Conservation (phyloP, 2,329 filamentous ascomycete genomes). For the Colletotrichum shisoi region DNA sequence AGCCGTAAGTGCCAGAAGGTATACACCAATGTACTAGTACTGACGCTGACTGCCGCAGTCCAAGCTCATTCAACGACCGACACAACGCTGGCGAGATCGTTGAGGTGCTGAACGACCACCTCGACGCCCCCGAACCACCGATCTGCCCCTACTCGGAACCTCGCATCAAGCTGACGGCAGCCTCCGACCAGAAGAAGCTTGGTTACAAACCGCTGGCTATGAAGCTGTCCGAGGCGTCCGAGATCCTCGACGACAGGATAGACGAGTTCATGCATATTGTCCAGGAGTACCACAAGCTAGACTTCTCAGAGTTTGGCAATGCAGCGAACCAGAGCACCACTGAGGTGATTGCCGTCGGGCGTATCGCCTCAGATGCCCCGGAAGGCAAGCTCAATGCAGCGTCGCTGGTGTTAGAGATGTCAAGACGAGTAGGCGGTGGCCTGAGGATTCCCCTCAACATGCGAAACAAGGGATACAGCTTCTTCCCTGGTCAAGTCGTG, state of each 20-base stretch:
- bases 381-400: conserved; percentile 87
- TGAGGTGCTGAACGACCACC: conserved; percentile 82
- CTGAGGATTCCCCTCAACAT: conserved; percentile 82
- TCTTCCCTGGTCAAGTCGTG: conserved; percentile 95
- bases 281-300: conserved; percentile 76
- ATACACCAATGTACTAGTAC: background rate
- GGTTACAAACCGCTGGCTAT: conserved; percentile 92
- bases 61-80: conserved; percentile 77
- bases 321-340: conserved; percentile 84
- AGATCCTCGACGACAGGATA: conserved; percentile 93
- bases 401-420: conserved; percentile 88
- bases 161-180: conserved; percentile 83
- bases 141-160: conserved; percentile 76
- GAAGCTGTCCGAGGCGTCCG: conserved; percentile 91
- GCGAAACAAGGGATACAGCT: conserved; percentile 72
- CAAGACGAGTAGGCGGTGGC: conserved; percentile 82
- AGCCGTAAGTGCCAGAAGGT: conserved; percentile 47
- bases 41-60: conserved; percentile 47
- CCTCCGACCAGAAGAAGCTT: conserved; percentile 89
- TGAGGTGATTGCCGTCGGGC: conserved; percentile 87
- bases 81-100: conserved; percentile 80
- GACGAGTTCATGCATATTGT: conserved; percentile 83
- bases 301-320: conserved; percentile 84
- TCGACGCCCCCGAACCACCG: conserved; percentile 72
- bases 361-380: conserved; percentile 86